Conservation (phyloP, 352 stramenopile species). For the Phytopythium ostracodes region DNA sequence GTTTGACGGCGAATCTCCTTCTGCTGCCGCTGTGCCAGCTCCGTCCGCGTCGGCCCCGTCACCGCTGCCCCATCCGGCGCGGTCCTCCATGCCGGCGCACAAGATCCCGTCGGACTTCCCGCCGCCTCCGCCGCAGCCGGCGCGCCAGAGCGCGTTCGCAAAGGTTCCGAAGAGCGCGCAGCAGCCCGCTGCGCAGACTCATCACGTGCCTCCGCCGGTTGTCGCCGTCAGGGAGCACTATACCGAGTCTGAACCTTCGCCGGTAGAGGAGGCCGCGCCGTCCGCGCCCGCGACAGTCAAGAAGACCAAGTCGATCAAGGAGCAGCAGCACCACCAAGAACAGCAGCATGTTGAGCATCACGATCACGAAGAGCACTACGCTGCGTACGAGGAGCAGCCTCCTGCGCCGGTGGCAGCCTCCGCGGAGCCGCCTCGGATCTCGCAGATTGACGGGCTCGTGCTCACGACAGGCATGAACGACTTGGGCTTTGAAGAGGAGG, state of each 20-base stretch:
- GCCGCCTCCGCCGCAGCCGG: slow-evolving; percentile 16
- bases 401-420: background rate
- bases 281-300: background rate
- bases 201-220: background rate
- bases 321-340: background rate
- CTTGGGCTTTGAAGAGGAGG: slow-evolving; percentile 44
- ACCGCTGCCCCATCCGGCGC: slow-evolving; percentile 19
- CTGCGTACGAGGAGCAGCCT: background rate
- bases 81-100: slow-evolving; percentile 29
- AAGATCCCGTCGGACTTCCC: slow-evolving; percentile 27
- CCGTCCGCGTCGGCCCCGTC: background rate
- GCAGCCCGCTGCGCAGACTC: background rate
- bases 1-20: background rate
- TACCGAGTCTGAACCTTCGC: background rate
- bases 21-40: background rate
- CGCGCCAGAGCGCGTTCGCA: slow-evolving; percentile 24
- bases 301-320: background rate
- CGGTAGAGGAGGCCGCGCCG: background rate
- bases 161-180: slow-evolving; percentile 20
- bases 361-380: background rate
- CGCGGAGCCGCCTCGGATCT: background rate
- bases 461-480: slow-evolving; percentile 42
- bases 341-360: background rate
- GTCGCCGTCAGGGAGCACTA: background rate
- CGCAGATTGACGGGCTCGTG: slow-evolving; percentile 30